Percentiles rank a stretch among this genome's conserved stretches.
phyloP scores from a whole-genome alignment of 2,329 filamentous ascomycete species.

The Aspergillus brunneoviolaceus region DNA sequence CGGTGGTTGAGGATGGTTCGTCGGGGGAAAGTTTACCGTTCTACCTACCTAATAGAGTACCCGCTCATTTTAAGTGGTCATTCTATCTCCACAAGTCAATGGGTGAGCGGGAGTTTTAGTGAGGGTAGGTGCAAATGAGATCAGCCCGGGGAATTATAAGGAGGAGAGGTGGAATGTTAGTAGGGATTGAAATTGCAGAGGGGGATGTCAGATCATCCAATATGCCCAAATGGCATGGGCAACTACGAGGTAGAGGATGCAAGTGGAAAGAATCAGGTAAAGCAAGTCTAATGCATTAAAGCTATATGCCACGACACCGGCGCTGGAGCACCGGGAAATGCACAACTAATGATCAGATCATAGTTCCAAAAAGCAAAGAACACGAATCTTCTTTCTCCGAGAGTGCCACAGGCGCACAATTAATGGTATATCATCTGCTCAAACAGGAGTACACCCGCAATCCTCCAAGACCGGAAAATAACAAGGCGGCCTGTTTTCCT shows the following conservation, averaged over 20 bases:
- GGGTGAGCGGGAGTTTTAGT: too few species aligned
- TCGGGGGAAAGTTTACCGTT: too few species aligned
- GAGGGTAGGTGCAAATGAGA: too few species aligned
- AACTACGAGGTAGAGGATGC: not conserved
- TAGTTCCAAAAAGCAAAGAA: conserved; percentile 18
- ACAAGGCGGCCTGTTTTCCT: conserved; percentile 15
- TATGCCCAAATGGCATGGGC: too few species aligned
- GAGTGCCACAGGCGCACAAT: conserved; percentile 28
- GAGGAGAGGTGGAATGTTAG: too few species aligned
- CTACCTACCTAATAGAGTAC: too few species aligned
- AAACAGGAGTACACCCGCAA: conserved; percentile 22
- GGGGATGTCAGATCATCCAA: too few species aligned
- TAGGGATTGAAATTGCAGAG: too few species aligned
- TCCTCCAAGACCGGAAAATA: conserved; percentile 11
- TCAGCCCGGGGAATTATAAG: too few species aligned
- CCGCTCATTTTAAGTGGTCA: too few species aligned
- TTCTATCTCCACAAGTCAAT: too few species aligned
- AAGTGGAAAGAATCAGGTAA: not conserved
- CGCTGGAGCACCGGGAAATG: conserved; percentile 15
- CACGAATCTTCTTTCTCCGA: conserved; percentile 32
- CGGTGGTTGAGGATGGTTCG: too few species aligned
- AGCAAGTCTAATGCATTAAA: conserved; percentile 20
- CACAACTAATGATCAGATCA: conserved; percentile 2
- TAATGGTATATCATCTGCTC: conserved; percentile 30
- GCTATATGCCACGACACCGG: conserved; percentile 16